These are phyloP conservation scores for Ogataea glucozyma DNA, from an alignment of 805 yeast genomes.

Conservation along the genomic window DNA sequence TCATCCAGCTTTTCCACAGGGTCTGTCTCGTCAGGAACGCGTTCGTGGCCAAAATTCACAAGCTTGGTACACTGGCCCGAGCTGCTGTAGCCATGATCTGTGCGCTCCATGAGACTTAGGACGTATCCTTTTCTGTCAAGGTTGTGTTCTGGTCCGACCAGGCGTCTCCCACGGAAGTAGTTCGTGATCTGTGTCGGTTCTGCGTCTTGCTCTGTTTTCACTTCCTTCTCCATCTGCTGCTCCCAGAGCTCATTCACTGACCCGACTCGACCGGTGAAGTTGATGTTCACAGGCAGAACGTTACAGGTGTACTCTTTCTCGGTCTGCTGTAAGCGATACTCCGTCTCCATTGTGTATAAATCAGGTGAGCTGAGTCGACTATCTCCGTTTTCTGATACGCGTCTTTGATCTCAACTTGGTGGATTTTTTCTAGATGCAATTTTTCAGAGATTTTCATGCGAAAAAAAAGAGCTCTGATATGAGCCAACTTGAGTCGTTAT, in stretches of 20 bases:
- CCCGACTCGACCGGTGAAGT: constrained; percentile 17
- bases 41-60: constrained; percentile 26
- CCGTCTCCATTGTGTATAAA: not conserved
- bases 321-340: not conserved
- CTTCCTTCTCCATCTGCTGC: constrained; percentile 12
- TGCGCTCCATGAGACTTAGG: constrained; percentile 8
- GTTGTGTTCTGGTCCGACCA: constrained; percentile 19
- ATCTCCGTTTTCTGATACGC: no score
- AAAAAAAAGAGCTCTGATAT: not conserved
- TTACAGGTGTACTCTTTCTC: constrained; percentile 18
- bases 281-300: constrained; percentile 22
- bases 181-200: constrained; percentile 11
- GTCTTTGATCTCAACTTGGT: no score
- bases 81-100: constrained; percentile 10
- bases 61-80: constrained; percentile 14
- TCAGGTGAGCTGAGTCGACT: not conserved
- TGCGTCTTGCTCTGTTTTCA: constrained; percentile 4
- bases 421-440: no score
- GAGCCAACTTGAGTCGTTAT: not conserved
- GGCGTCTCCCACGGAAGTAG: constrained; percentile 25
- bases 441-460: not conserved
- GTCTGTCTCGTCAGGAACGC: constrained; percentile 21
- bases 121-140: not conserved
- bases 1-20: constrained; percentile 22
- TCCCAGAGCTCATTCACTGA: constrained; percentile 15